Base-by-base conservation (phyloP, 805 yeast genomes). In the Blastobotrys chiropterorum region DNA sequence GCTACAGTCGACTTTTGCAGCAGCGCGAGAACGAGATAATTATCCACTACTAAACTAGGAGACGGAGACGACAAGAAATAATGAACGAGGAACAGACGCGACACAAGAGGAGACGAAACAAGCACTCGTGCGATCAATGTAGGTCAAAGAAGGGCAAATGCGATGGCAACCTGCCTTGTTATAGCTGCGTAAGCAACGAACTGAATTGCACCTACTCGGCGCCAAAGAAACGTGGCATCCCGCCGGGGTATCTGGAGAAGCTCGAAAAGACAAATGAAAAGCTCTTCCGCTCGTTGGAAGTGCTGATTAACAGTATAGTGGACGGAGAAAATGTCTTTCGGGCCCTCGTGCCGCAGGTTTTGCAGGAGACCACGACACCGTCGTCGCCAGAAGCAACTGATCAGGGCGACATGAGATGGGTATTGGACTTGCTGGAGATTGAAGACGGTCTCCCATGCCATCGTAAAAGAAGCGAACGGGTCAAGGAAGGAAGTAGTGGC, bases 51-150 rank as follows among this genome's bases (percentile, higher is more conserved):
- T n/a, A n/a, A n/a, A n/a, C n/a, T n/a, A n/a, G n/a, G n/a, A n/a
- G n/a, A n/a, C n/a, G n/a, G n/a, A n/a, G n/a, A n/a, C n/a, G n/a
- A n/a, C n/a, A n/a, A n/a, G n/a, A n/a, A n/a, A n/a, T n/a, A n/a
- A 26, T 26, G 34, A 26, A 11, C 11, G 8, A 6, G 34, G 34
- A 26, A 11, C 8, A 26, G 11, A 26, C 34, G 11, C 34, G 34
- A 5, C 34, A 26, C 11, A 43, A 43, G 20, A 17, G 46, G n/a
- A 17, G 46, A n/a, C 22, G 46, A 3, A 43, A 43, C 46, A 43
- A 43, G 20, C 46, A 43, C 14, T 17, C 46, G 16, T 43, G 46
- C 20, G 46, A 43, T 14, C 46, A 43, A 43, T 43, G 46, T 43
- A 17, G 46, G 20, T 43, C 46, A 4, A 43, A 43, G 14, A 43